A percentile compares a stretch with the other conserved stretches of the same genome.
Evolutionary conservation across 805 yeast genomes (phyloP).

Genomic region (Suhomyces sp.): DNA sequence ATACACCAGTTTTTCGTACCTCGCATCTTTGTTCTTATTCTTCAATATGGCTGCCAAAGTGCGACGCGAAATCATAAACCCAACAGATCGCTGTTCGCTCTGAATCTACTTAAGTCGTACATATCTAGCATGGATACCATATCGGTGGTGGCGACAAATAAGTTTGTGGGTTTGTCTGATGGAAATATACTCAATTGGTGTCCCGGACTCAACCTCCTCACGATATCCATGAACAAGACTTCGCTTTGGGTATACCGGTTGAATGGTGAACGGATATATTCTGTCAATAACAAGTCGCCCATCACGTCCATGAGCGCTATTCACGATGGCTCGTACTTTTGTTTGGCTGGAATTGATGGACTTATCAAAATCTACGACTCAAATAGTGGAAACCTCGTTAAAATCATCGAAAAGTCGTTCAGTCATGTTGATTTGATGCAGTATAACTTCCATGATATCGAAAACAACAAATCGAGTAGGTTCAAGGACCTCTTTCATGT

Average conservation of each 20-base stretch:
- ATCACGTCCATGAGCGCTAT: slow-evolving; percentile 32
- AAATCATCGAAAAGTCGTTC: slow-evolving; percentile 16
- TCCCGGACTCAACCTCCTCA: slow-evolving; percentile 52
- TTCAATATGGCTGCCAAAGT: background rate
- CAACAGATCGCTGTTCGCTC: background rate
- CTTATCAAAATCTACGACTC: slow-evolving; percentile 44
- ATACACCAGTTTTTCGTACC: background rate
- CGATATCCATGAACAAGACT: slow-evolving; percentile 47
- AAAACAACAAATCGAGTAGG: background rate
- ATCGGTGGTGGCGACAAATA: slow-evolving; percentile 5
- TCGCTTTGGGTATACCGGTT: slow-evolving; percentile 52
- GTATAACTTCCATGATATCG: slow-evolving; percentile 13
- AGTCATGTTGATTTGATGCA: slow-evolving; percentile 16
- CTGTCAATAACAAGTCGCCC: slow-evolving; percentile 35
- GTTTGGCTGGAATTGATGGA: slow-evolving; percentile 44
- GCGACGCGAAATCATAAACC: background rate
- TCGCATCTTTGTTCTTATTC: background rate
- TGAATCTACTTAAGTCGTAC: background rate
- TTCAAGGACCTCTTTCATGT: slow-evolving; percentile 23
- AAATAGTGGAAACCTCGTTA: slow-evolving; percentile 42
- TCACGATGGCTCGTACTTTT: slow-evolving; percentile 39
- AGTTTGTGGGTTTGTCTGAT: slow-evolving; percentile 27
- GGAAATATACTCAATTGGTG: slow-evolving; percentile 45
- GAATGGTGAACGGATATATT: slow-evolving; percentile 53
- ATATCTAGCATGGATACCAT: background rate